Base-by-base conservation (phyloP, 345 rosid species). In the Isatis tinctoria region DNA sequence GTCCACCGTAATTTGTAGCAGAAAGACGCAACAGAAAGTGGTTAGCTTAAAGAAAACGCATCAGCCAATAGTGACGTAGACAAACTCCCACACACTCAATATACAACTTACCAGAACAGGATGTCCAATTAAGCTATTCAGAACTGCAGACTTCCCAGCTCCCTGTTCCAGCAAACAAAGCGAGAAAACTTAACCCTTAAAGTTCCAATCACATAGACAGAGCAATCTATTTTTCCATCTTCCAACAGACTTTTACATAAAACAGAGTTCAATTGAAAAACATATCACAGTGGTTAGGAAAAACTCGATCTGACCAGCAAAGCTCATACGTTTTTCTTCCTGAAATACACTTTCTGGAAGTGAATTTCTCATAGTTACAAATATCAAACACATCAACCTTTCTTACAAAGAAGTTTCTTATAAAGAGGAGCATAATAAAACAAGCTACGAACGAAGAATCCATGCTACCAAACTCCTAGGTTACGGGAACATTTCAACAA, bases 51-150 rank as follows among this genome's bases (percentile, higher is more conserved):
- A 27, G 11, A 33, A 27, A 36, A 6, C 11, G 27, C 6, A 22
- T 3, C 30, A 41, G 40, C 61, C 62, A 71, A 65, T 26, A 30
- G 60, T 65, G 52, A 8, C 11, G 5, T 22, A 77, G 26, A 62
- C 43, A 70, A 18, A 57, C 43, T 69, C 52, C 28, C 14, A 43
- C 35, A 35, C 9, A 48, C 16, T 35, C 3, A 4, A 44, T 51
- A 60, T 30, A 69, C 17, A 75, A 67, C 94, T 85, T 80, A 96
- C 99, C 87, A 96, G 77, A 67, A 96, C 85, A 63, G 98, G 97
- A 82, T 96, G 97, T 58, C 99, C 99, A 73, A 96, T 85, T 14
- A 96, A 77, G 87, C 98, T 96, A 77, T 96, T 96, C 70, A 96
- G 73, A 65, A 82, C 85, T 7, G 96, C 99, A 74, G 99, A 96